Evolutionary conservation across 345 rosid genomes (phyloP).

Genomic region (Passiflora organensis): DNA sequence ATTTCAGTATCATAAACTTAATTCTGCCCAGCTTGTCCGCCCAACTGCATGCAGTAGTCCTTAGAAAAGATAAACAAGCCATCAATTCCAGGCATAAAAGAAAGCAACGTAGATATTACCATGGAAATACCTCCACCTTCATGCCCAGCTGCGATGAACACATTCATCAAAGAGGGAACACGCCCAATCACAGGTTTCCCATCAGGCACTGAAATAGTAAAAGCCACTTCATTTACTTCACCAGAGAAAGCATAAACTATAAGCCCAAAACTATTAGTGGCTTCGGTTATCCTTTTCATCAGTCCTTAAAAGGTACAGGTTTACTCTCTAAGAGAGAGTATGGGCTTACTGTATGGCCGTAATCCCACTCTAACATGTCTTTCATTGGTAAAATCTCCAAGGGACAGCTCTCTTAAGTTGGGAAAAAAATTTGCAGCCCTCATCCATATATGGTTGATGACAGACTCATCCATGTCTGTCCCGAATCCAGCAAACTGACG

Average conservation of each 20-base stretch:
- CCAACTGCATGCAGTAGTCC: neutral
- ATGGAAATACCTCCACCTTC: slow-evolving; percentile 88
- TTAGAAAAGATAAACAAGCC: neutral
- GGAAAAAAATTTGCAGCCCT: slow-evolving; percentile 80
- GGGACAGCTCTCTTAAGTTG: slow-evolving; percentile 43
- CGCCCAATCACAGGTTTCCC: slow-evolving; percentile 80
- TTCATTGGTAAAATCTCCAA: slow-evolving; percentile 36
- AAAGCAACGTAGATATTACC: slow-evolving; percentile 39
- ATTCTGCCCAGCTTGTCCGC: neutral
- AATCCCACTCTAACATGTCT: slow-evolving; percentile 86
- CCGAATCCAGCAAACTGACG: slow-evolving; percentile 79
- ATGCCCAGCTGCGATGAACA: slow-evolving; percentile 83
- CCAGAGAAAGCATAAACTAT: slow-evolving; percentile 6
- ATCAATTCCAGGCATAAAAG: neutral
- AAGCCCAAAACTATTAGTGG: neutral
- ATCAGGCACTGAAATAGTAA: slow-evolving; percentile 65
- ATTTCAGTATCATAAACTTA: neutral
- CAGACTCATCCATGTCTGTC: slow-evolving; percentile 56
- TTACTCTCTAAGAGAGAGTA: neutral
- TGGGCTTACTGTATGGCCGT: slow-evolving; percentile 86
- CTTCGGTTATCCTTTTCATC: neutral
- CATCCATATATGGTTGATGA: slow-evolving; percentile 61
- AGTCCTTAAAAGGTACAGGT: neutral
- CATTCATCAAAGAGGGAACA: slow-evolving; percentile 60
- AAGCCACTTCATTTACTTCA: slow-evolving; percentile 6